Evolutionary conservation across 257 asterid genomes (phyloP).

Genomic region (Dorcoceras hygrometricum): DNA sequence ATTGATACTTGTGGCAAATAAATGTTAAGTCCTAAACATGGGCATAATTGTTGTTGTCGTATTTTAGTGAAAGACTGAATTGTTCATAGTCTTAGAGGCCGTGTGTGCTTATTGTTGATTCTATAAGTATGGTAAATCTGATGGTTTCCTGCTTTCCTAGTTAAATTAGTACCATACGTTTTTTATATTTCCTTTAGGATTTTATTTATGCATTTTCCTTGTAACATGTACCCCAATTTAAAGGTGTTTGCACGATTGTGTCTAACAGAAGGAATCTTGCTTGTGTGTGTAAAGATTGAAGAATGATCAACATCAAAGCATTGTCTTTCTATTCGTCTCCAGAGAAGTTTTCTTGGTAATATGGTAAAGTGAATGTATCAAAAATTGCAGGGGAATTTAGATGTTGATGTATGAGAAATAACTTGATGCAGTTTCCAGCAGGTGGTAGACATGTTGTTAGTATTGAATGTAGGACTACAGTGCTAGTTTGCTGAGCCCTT

Average conservation of each 20-base stretch:
- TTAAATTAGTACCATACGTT: constrained; percentile 7
- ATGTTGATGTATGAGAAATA: not conserved
- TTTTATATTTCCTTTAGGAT: not conserved
- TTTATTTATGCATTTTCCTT: constrained; percentile 10
- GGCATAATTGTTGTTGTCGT: not conserved
- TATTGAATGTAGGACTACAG: constrained; percentile 20
- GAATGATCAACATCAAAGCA: constrained; percentile 19
- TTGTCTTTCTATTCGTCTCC: constrained; percentile 18
- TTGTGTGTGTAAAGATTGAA: constrained; percentile 17
- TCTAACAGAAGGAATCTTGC: constrained; percentile 26
- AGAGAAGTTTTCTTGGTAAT: constrained; percentile 14
- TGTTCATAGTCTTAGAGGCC: not conserved
- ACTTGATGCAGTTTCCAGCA: constrained; percentile 16
- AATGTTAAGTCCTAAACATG: constrained; percentile 3
- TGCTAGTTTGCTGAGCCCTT: constrained; percentile 17
- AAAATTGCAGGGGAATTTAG: constrained; percentile 15
- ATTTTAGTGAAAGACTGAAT: not conserved
- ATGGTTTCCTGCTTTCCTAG: not conserved
- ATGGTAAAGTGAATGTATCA: constrained; percentile 7
- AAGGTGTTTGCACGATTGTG: constrained; percentile 11
- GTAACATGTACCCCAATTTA: constrained; percentile 10
- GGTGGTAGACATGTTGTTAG: constrained; percentile 13
- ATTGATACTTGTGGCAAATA: constrained; percentile 4
- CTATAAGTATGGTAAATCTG: not conserved
- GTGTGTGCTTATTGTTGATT: not conserved